Evolutionary conservation across 1,284 basidiomycete genomes (phyloP), one percentile per base, ranked within the genome.

Genomic region (Peniophora sp.): DNA sequence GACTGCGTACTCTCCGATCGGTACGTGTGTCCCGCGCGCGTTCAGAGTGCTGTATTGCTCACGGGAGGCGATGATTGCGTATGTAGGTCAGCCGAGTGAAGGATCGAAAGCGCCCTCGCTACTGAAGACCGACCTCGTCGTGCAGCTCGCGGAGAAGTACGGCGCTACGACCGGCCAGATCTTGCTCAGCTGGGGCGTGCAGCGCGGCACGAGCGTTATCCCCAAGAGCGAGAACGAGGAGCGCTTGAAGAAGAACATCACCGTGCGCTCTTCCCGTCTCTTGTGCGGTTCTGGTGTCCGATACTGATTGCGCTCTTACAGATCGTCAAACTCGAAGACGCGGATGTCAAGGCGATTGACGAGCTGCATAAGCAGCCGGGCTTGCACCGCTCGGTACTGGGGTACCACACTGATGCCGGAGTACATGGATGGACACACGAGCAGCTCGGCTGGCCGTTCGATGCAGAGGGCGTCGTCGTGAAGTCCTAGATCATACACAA

Each of bases 1-100:
- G 23, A 75, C 80, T 41, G 81, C 78, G 0, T 85, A 85, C 64
- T 76, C 74, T 2, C 82, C 83, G 0, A 63, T 83, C 5, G 81
- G 24, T 44, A 43, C 3, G 22, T 20, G 0, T 24, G 3, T 6
- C 12, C 5, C 27, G 3, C 39, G 14, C 6, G 12, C 27, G 8
- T 20, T n/a, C 8, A 41, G 37, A n/a, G 5, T 41, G 8, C 27
- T 6, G 27, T 32, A 12, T 6, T 5, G 27, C 27, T 32, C n/a
- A n/a, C n/a, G n/a, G n/a, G 27, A 32, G 6, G 5, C 27, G 27
- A 6, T 32, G 24, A 24, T 23, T 8, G 42, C 32, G 34, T 36
- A n/a, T n/a, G 18, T 41, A 41, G 37, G 37, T 15, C 37, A 41
- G n/a, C 37, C 37, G 15, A 17, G n/a, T 20, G 37, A 20, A n/a